phyloP scores from a whole-genome alignment of 345 rosid genomes.

The Acer saccharum region DNA sequence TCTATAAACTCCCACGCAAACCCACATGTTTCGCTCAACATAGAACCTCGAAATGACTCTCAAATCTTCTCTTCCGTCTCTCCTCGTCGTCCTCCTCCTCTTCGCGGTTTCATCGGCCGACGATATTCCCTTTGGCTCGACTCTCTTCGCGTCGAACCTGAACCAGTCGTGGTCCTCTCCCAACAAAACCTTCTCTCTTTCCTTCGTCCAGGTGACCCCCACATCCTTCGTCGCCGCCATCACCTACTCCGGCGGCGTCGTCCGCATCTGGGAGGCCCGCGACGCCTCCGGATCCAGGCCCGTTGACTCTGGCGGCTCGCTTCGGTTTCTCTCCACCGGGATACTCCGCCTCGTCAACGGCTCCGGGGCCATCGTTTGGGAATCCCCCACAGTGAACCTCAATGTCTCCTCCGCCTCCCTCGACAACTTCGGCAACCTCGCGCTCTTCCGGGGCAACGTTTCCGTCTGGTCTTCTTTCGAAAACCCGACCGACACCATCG shows the following conservation, averaged over 20 bases:
- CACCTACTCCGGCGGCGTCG: slow-evolving; percentile 38
- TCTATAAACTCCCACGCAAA: background rate
- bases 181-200: slow-evolving; percentile 37
- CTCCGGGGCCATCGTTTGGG: slow-evolving; percentile 60
- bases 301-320: slow-evolving; percentile 51
- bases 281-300: slow-evolving; percentile 25
- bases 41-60: slow-evolving; percentile 4
- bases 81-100: background rate
- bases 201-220: slow-evolving; percentile 41
- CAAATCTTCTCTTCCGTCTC: background rate
- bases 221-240: slow-evolving; percentile 45
- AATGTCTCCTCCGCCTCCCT: slow-evolving; percentile 56
- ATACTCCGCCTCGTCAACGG: slow-evolving; percentile 58
- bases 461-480: slow-evolving; percentile 64
- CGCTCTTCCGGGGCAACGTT: slow-evolving; percentile 23
- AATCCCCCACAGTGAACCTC: slow-evolving; percentile 38
- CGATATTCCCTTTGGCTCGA: slow-evolving; percentile 36
- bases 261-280: slow-evolving; percentile 56
- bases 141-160: slow-evolving; percentile 44
- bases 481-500: slow-evolving; percentile 46
- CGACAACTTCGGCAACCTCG: slow-evolving; percentile 52
- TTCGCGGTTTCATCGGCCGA: slow-evolving; percentile 22
- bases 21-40: background rate
- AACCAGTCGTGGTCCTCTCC: slow-evolving; percentile 47
- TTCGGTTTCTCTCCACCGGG: slow-evolving; percentile 51